Base-by-base conservation (phyloP, 805 yeast genomes). In the Teunomyces panamensis region DNA sequence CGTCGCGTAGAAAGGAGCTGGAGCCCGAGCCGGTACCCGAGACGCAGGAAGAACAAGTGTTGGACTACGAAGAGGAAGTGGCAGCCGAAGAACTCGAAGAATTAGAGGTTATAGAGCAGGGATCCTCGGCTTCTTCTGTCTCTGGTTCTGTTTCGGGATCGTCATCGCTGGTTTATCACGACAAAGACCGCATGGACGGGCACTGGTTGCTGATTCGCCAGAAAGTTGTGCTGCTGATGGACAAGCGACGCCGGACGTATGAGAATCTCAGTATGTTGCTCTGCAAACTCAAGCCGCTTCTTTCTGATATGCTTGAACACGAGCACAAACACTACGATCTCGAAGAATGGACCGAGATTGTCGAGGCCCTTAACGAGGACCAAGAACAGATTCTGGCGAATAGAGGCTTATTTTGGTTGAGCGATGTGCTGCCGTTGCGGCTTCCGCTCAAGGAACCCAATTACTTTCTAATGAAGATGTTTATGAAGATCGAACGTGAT, bases 391-490 rank as follows among this genome's bases (percentile, higher is more conserved):
- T 34, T 20, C 39, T 3, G 42, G 16, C 9, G 9, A 47, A 42
- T 7, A 49, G 68, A 37, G 52, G 65, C 1, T 61, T 67, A 32
- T 84, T 71, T 57, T 89, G 96, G 96, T 54, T 88, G 2, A 74
- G 85, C 6, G 81, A 80, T 1, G 57, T 65, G 1, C 83, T 90
- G 1, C 96, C 96, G 0, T 66, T 89, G 36, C 72, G 85, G 39
- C 79, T 77, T 47, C 94, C 94, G 0, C 67, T 85, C 33, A 77
- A 76, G 53, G 90, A 89, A 59, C 82, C 90, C 0, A 79, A 81
- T 48, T 87, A 79, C 56, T 76, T 87, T 30, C 60, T 77, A 28
- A 61, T 72, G 46, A 63, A 75, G 46, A 55, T 67, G 34, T 58
- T 69, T 42, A 45, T 49, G 42, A 51, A 46, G 47, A 49, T 51